These are phyloP conservation scores for Ophiosphaerella narmari DNA, from an alignment of 2,329 filamentous ascomycete species.

Conservation along the genomic window DNA sequence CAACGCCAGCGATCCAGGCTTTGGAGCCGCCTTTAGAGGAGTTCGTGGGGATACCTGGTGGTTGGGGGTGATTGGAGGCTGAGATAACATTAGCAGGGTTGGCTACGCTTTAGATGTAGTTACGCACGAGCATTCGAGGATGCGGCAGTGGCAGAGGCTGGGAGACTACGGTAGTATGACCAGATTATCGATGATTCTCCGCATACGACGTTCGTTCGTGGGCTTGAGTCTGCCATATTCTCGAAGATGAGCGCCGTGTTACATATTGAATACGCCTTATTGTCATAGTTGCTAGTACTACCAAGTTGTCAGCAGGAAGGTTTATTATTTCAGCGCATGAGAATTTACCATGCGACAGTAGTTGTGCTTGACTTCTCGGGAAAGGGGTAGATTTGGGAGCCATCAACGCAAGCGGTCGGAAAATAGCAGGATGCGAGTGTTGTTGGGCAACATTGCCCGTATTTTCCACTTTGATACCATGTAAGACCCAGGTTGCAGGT, in stretches of 20 bases:
- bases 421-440: conserved; percentile 27
- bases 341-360: conserved; percentile 33
- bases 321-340: background rate
- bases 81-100: background rate
- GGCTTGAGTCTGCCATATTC: conserved; percentile 24
- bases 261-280: conserved; percentile 22
- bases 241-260: conserved; percentile 33
- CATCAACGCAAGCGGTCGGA: conserved; percentile 31
- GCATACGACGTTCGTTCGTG: conserved; percentile 32
- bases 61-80: conserved; percentile 2
- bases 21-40: conserved; percentile 10
- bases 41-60: background rate
- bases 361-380: conserved; percentile 18
- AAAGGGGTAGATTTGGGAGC: conserved; percentile 33
- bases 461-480: conserved; percentile 35
- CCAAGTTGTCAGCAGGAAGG: background rate
- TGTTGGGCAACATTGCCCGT: conserved; percentile 37
- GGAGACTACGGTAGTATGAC: conserved; percentile 28
- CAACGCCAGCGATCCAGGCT: conserved; percentile 38
- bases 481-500: conserved; percentile 29
- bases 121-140: conserved; percentile 7
- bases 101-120: background rate
- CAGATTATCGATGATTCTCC: conserved; percentile 24
- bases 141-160: conserved; percentile 12
- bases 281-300: conserved; percentile 31